Evolutionary conservation across 805 yeast genomes (phyloP).

Genomic region (Candida ficus): DNA sequence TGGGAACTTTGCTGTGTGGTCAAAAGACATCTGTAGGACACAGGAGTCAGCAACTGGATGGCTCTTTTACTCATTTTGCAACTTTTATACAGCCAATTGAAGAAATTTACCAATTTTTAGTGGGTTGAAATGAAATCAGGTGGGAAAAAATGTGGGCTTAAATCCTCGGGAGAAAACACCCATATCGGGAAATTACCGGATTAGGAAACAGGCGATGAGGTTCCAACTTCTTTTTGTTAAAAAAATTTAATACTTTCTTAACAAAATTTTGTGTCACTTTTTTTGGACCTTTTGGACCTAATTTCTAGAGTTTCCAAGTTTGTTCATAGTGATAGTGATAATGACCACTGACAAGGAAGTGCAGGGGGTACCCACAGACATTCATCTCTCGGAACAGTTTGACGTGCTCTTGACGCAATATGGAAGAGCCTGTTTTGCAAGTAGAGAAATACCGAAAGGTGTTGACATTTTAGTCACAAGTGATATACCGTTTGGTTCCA

Average conservation of each 20-base stretch:
- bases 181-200: not conserved
- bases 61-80: conserved; percentile 22
- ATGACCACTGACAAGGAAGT: not conserved
- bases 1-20: conserved; percentile 13
- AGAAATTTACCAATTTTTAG: not conserved
- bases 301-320: no score
- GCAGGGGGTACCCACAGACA: conserved; percentile 1
- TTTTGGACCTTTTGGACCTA: not conserved
- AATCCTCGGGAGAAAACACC: not conserved
- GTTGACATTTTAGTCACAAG: conserved; percentile 36
- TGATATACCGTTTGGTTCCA: conserved; percentile 41
- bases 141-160: not conserved
- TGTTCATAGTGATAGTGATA: no score
- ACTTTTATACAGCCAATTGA: no score
- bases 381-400: conserved; percentile 28
- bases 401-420: conserved; percentile 36
- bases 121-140: not conserved
- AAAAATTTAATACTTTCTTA: not conserved
- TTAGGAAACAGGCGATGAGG: conserved; percentile 1
- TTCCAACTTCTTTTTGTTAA: not conserved
- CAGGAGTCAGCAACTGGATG: conserved; percentile 21
- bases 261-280: not conserved
- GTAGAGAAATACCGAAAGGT: conserved; percentile 32
- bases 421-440: conserved; percentile 62
- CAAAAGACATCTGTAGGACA: conserved; percentile 20